Evolutionary conservation across 345 rosid species (phyloP), one percentile per base, ranked within the genome.

Genomic region (Ceriops tagal): DNA sequence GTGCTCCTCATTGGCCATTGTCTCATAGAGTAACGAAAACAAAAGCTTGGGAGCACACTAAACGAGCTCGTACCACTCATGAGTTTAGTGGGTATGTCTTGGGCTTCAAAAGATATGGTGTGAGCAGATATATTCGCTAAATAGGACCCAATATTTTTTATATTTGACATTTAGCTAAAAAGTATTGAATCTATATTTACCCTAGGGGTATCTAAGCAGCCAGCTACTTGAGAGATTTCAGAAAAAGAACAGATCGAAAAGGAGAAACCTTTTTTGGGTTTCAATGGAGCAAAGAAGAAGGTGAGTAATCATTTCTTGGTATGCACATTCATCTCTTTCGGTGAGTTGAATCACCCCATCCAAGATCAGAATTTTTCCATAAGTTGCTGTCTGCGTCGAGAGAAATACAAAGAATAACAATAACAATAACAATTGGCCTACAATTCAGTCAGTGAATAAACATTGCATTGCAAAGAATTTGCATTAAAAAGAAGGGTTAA

Each of bases 321-420:
- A 93, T 13, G 98, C 97, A 81, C 97, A 93, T 76, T 93, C 97
- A 75, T 93, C 98, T 74, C 97, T 87, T 80, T 93, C 95, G 0
- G 98, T 91, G 27, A 93, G 95, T 63, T 93, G 98, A 72, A 93
- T 89, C 79, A 91, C 96, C 35, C 98, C 98, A 70, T 93, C 98
- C 88, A 93, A 80, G 73, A 93, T 93, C 39, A 93, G 85, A 74
- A 93, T 93, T 73, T 89, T 93, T 24, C 98, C 98, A 49, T 93
- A 93, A 6, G 98, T 87, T 15, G 96, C 85, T 31, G 98, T 91
- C 98, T 93, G 86, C 66, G 55, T 71, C 18, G 59, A 24, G 15
- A 24, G 59, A 55, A 8, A 9, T 22, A 21, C 49, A 55, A 55
- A 55, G 59, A 27, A 24, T 21, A 24, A 28, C 8, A 28, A 51